These are phyloP conservation scores for Epichloe amarillans DNA, from an alignment of 2,329 filamentous ascomycete genomes.

Conservation along the genomic window DNA sequence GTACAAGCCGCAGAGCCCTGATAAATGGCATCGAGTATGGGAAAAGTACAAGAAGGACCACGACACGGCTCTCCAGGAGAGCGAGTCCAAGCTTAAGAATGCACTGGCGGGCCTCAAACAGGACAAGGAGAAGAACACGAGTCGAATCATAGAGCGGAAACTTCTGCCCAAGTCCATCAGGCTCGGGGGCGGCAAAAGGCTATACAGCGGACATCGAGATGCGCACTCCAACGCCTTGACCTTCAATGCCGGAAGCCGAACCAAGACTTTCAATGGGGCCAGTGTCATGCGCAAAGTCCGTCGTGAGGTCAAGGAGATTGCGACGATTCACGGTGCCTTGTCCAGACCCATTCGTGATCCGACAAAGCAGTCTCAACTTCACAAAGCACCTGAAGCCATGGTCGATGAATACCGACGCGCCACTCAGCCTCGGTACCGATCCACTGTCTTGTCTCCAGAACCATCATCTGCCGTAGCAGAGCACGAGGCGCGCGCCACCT, in stretches of 20 bases:
- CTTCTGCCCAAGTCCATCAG: conserved; percentile 29
- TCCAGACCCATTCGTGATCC: conserved; percentile 18
- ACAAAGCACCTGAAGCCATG: conserved; percentile 39
- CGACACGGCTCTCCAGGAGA: conserved; percentile 42
- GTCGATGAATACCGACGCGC: conserved; percentile 36
- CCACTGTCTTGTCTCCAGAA: conserved; percentile 11
- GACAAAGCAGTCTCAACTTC: conserved; percentile 26
- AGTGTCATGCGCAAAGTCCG: conserved; percentile 43
- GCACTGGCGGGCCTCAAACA: conserved; percentile 44
- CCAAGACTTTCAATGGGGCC: conserved; percentile 36
- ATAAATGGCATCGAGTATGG: conserved; percentile 70
- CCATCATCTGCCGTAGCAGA: conserved; percentile 14
- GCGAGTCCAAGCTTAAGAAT: conserved; percentile 43
- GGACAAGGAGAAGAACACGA: conserved; percentile 42
- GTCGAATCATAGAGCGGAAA: conserved; percentile 40
- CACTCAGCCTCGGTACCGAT: conserved; percentile 21
- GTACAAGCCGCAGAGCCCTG: conserved; percentile 50
- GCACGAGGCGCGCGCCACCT: conserved; percentile 23
- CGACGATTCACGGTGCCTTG: conserved; percentile 32
- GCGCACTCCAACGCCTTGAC: conserved; percentile 21
- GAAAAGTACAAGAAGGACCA: conserved; percentile 50
- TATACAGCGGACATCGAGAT: conserved; percentile 17
- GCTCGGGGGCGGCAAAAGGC: conserved; percentile 15
- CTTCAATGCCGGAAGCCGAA: conserved; percentile 36
- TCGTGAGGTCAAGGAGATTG: conserved; percentile 42